phyloP scores from a whole-genome alignment of 1,139 yeast species.

The Yarrowia galli region DNA sequence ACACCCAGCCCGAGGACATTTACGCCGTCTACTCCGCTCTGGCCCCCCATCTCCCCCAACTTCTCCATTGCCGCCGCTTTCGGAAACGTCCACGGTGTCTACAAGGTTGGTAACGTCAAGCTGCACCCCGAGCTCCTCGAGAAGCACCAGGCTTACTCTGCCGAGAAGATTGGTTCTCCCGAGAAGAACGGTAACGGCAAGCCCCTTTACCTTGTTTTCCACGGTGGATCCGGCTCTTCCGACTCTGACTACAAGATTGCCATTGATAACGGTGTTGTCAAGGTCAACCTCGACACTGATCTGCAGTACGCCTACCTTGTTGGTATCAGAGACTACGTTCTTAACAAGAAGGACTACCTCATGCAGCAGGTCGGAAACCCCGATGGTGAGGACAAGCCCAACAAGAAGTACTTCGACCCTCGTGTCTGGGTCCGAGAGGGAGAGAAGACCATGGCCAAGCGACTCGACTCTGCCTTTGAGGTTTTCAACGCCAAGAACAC shows the following conservation, averaged over 20 bases:
- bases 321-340: constrained; percentile 97
- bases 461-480: constrained; percentile 83
- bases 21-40: constrained; percentile 90
- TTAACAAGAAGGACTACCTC: constrained; percentile 94
- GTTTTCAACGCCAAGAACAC: constrained; percentile 67
- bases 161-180: constrained; percentile 58
- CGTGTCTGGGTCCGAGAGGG: constrained; percentile 99
- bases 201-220: constrained; percentile 98
- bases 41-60: constrained; percentile 91
- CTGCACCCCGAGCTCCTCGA: constrained; percentile 93
- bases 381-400: constrained; percentile 97
- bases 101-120: constrained; percentile 98
- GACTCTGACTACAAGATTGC: constrained; percentile 92
- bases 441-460: constrained; percentile 95
- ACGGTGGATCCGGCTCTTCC: constrained; percentile 99
- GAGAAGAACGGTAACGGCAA: constrained; percentile 59
- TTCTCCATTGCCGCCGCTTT: constrained; percentile 99
- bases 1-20: constrained; percentile 96
- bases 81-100: constrained; percentile 99
- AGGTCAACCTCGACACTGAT: constrained; percentile 99
- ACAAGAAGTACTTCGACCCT: constrained; percentile 98
- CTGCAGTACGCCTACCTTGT: constrained; percentile 96
- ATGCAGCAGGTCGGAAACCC: constrained; percentile 95
- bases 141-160: constrained; percentile 87
- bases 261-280: constrained; percentile 92